Evolutionary conservation across 331 rosid genomes (phyloP).

Genomic region (Pyracantha coccinea): DNA sequence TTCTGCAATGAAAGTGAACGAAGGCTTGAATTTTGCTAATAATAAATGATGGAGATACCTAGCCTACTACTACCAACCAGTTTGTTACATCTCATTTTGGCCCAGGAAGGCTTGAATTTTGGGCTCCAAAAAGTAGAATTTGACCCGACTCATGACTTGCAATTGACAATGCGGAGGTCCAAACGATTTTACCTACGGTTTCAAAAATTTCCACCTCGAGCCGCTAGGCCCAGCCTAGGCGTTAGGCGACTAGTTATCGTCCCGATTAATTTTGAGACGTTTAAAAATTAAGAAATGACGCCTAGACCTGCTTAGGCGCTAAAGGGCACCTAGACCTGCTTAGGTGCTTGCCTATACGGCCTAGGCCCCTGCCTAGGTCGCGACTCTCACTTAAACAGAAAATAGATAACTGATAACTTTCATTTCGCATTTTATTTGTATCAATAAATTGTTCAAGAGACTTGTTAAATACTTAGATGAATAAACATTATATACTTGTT

Average conservation of each 20-base stretch:
- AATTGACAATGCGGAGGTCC: neutral
- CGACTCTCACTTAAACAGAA: too few relatives aligned
- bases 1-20: too few relatives aligned
- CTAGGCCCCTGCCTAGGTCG: too few relatives aligned
- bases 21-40: neutral
- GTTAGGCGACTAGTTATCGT: accelerated
- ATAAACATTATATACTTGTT: too few relatives aligned
- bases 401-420: too few relatives aligned
- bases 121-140: neutral
- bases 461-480: too few relatives aligned
- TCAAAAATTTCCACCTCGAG: too few relatives aligned
- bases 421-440: too few relatives aligned
- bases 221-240: accelerated
- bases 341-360: too few relatives aligned
- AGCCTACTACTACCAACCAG: neutral
- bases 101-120: neutral
- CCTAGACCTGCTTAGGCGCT: neutral
- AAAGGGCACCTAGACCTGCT: too few relatives aligned
- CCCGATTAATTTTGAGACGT: accelerated
- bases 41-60: neutral
- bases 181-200: neutral
- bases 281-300: too few relatives aligned
- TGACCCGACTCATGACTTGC: neutral
- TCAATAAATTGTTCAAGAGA: too few relatives aligned
- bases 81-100: neutral